Base-by-base conservation (phyloP, 2,329 filamentous ascomycete species). In the Trichoderma guizhouense region DNA sequence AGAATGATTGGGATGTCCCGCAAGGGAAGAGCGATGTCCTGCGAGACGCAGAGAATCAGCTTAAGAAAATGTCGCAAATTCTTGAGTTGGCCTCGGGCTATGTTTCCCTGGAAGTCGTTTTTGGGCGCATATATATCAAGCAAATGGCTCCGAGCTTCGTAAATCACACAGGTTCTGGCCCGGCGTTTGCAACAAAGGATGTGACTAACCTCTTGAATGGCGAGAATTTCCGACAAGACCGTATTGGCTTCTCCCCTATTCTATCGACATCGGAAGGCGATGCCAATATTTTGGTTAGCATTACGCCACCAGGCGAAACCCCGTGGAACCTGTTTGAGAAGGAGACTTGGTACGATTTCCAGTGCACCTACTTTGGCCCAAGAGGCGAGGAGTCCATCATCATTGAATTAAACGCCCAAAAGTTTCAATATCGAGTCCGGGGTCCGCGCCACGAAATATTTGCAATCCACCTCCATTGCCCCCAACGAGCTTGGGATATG, bases 401-500 rank as follows among this genome's bases (percentile, higher is more conserved):
- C 15, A 68, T 81, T 5, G 76, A 78, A 24, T 71, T 82, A 1
- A 75, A 81, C 26, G 76, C 78, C 7, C 55, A 76, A 5, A 78
- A 72, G 0, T 78, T 78, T 26, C 32, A 66, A 2, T 74, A 77
- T 67, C 61, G 62, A 15, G 80, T 76, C 43, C 73, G 73, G 32
- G 74, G 75, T 3, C 36, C 63, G 30, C 39, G 15, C 7, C 62
- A 75, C 14, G 76, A 79, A 15, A 15, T 79, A 2, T 75, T 74
- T 2, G 43, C 69, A n/a, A 61, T 78, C 3, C 76, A 76, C 39
- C 60, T 82, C 3, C 80, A 81, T 32, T 82, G 80, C 36, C 71
- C 77, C 7, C 72, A 71, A 6, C 74, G 76, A 11, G 76, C 79
- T 1, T 82, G 80, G 80, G 80, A 81, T 61, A 71, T 81, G 32